phyloP scores from a whole-genome alignment of 306 rosid genomes.

The Dryas drummondii region DNA sequence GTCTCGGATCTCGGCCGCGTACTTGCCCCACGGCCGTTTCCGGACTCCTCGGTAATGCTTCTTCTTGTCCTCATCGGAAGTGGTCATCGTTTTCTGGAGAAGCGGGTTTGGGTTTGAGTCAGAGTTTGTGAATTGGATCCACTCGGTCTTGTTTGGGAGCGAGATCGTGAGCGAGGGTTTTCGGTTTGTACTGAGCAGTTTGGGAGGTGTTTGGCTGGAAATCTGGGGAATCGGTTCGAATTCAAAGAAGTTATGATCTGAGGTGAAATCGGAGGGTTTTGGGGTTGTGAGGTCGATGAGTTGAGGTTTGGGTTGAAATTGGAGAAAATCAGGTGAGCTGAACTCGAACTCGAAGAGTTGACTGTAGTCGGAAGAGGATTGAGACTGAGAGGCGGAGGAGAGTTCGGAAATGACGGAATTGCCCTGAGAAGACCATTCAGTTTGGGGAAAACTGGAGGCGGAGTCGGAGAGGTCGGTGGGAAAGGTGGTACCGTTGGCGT shows the following conservation, averaged over 20 bases:
- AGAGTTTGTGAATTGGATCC: constrained; percentile 52
- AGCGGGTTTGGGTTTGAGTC: neutral
- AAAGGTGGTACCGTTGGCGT: constrained; percentile 1
- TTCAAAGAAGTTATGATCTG: neutral
- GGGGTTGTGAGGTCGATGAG: too few relatives aligned
- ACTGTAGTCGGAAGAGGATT: constrained; percentile 36
- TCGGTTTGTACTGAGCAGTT: constrained; percentile 8
- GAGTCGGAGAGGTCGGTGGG: neutral
- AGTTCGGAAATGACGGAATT: constrained; percentile 1
- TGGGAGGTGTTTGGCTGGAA: constrained; percentile 9
- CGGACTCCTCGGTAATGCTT: constrained; percentile 71
- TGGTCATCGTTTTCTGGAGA: neutral
- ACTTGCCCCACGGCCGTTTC: constrained; percentile 84
- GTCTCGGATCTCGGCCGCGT: constrained; percentile 85
- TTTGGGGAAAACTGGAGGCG: neutral
- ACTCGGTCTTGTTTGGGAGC: constrained; percentile 59
- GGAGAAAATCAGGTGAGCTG: too few relatives aligned
- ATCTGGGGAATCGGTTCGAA: constrained; percentile 18
- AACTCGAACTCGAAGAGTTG: constrained; percentile 27
- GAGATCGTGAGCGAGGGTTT: constrained; percentile 61
- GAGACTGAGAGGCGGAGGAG: constrained; percentile 13
- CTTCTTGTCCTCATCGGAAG: constrained; percentile 12
- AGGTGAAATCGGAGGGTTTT: constrained; percentile 1
- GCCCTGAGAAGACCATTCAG: neutral
- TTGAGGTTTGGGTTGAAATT: too few relatives aligned